Evolutionary conservation across 2,329 filamentous ascomycete species (phyloP), one percentile per base, ranked within the genome.

Genomic region (Aspergillus sp.): DNA sequence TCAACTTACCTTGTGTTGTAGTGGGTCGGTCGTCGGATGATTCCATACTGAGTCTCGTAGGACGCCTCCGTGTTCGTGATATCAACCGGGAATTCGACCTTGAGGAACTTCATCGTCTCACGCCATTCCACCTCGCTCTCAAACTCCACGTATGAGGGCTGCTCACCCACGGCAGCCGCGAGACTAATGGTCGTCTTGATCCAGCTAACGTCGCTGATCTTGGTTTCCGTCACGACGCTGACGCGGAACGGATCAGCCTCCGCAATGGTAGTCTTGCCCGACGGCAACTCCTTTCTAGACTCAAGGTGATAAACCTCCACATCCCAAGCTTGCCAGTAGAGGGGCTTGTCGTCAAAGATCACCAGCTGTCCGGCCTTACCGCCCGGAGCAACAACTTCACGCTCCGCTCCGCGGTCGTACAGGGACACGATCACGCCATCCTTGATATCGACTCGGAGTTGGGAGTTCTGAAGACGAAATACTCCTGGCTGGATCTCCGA

Each of bases 301-400:
- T 95, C 86, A 21, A 97, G 82, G 65, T 99, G 94, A 76, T 88
- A 99, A 23, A 97, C 92, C 72, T 99, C 94, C 5, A 97, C 93
- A 70, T 99, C 93, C 92, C 93, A 96, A 2, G 91, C 92, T 74
- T 97, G 90, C 92, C 91, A 97, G 77, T 95, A 96, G 20, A 97
- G 81, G 19, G 92, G 92, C 75, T 97, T 97, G 75, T 99, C 94
- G 66, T 99, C 94, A 65, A 95, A 97, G 20, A 97, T 85, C 58
- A 97, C 92, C 47, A 94, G 84, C 68, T 97, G 91, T 61, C 96
- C 96, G 20, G 88, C 92, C 69, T 92, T 92, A 20, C 83, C 82
- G 25, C 79, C 82, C 54, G 81, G 77, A 3, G 89, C 81, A 45
- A 99, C 82, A 17, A 96, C 74, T 69, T 99, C 91, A 47, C 93